These are phyloP conservation scores for Serendipita vermifera DNA, from an alignment of 768 basidiomycete genomes.

Conservation along the genomic window DNA sequence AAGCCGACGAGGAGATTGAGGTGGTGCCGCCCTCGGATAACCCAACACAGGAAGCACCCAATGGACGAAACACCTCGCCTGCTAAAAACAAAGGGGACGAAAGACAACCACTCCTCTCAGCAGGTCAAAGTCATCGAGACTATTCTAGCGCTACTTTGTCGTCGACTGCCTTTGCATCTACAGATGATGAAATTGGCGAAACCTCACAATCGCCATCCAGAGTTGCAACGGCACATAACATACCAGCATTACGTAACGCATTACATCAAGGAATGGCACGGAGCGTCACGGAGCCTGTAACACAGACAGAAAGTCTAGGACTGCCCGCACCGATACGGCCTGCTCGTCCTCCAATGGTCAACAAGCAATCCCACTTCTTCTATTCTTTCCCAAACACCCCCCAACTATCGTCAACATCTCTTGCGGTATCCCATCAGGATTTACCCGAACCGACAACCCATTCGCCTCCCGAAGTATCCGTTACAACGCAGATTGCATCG, in stretches of 20 bases:
- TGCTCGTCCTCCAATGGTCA: background rate
- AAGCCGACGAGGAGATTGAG: conserved; percentile 42
- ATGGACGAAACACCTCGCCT: conserved; percentile 2
- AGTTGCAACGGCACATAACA: background rate
- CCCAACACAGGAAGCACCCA: conserved; percentile 11
- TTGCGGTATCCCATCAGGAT: background rate
- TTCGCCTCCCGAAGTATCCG: background rate
- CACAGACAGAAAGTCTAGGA: background rate
- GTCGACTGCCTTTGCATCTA: background rate
- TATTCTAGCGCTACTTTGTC: conserved; percentile 1
- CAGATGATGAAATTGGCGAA: background rate
- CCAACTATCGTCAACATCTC: background rate
- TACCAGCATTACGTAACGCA: no score
- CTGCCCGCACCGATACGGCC: background rate
- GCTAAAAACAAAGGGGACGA: background rate
- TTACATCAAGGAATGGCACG: background rate
- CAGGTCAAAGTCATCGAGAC: background rate
- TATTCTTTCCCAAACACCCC: conserved; percentile 55
- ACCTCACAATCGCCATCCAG: background rate
- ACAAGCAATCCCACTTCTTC: conserved; percentile 34
- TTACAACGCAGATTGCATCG: background rate
- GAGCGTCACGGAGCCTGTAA: background rate
- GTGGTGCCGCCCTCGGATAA: conserved; percentile 10
- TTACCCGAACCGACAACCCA: background rate
- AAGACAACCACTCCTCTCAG: background rate